Evolutionary conservation across 208 protist genomes (phyloP), one percentile per base, ranked within the genome.

Genomic region (Leishmania mexicana): DNA sequence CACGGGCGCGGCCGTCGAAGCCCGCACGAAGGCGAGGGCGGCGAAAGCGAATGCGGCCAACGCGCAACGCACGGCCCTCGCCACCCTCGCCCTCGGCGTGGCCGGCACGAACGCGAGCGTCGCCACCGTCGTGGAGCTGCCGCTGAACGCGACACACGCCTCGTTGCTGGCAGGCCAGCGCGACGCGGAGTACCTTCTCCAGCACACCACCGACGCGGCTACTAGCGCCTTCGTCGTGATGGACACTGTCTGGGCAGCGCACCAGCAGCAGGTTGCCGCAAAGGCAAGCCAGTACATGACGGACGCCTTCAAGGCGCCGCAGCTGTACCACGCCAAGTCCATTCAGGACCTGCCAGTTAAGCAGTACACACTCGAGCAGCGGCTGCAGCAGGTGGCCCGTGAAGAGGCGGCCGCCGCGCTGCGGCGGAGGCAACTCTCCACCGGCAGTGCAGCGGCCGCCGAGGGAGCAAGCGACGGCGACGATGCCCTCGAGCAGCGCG

Each of bases 331-430:
- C 67, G 92, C 94, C 31, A 80, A 84, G 65, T 92, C 88, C 75
- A 90, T 94, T n/a, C 89, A 91, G 81, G 90, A 94, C 42, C 72
- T 95, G n/a, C 92, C 94, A 75, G 86, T 90, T 53, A 89, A 92
- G 77, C 83, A 88, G 75, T 71, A 92, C 24, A 95, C 94, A 24
- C 88, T 95, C 21, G 92, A 95, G 81, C 88, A 95, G 84, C 91
- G 93, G 11, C 83, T 96, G 67, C 92, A 89, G 53, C 81, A 89
- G 72, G 68, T 96, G 42, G 78, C 78, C 11, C 78, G 81, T 38
- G 84, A 85, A 8, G 86, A 81, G 45, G 81, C 79, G 10, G 72
- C 80, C 47, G 81, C 83, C 15, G 64, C 83, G 0, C 68, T 75
- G 24, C 45, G n/a, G 38, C 81, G 70, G 60, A 72, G 57, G 21